phyloP scores from a whole-genome alignment of 108 stramenopile genomes.

The Fragilaria radians region DNA sequence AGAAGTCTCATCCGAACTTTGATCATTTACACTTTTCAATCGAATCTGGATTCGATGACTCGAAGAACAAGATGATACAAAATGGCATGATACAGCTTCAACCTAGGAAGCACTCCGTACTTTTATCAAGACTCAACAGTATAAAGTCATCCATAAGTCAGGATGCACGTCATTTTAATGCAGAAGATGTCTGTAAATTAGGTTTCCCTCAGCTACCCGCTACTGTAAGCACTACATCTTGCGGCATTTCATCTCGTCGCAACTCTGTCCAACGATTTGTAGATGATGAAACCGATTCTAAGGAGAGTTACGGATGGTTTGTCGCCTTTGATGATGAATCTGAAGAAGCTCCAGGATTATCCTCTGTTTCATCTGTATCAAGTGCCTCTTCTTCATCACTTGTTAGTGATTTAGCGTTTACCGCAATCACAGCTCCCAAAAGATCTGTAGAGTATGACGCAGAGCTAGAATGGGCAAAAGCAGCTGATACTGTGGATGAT shows the following conservation, averaged over 20 bases:
- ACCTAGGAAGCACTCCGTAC: not conserved
- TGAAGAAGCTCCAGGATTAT: not conserved
- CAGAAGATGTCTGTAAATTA: not conserved
- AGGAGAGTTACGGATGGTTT: slow-evolving; percentile 51
- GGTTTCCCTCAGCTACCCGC: slow-evolving; percentile 50
- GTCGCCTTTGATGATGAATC: slow-evolving; percentile 27
- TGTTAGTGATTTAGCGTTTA: slow-evolving; percentile 25
- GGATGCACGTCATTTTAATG: not conserved
- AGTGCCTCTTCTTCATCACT: not conserved
- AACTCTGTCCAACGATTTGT: slow-evolving; percentile 25
- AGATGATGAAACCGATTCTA: slow-evolving; percentile 14
- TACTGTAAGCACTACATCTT: slow-evolving; percentile 48
- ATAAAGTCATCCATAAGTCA: slow-evolving; percentile 10
- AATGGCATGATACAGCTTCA: no score
- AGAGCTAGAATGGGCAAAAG: slow-evolving; percentile 55
- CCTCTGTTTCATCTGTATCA: slow-evolving; percentile 4
- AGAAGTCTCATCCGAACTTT: slow-evolving; percentile 8
- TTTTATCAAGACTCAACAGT: slow-evolving; percentile 17
- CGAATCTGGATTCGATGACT: no score
- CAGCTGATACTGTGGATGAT: slow-evolving; percentile 58
- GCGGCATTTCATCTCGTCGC: slow-evolving; percentile 14
- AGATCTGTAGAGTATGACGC: slow-evolving; percentile 19
- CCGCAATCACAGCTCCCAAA: slow-evolving; percentile 29
- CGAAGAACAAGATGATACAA: no score
- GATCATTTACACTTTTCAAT: not conserved